A percentile compares a stretch with the other conserved stretches of the same genome.
Evolutionary conservation across 2,329 filamentous ascomycete species (phyloP).

Genomic region (Monilinia laxa): DNA sequence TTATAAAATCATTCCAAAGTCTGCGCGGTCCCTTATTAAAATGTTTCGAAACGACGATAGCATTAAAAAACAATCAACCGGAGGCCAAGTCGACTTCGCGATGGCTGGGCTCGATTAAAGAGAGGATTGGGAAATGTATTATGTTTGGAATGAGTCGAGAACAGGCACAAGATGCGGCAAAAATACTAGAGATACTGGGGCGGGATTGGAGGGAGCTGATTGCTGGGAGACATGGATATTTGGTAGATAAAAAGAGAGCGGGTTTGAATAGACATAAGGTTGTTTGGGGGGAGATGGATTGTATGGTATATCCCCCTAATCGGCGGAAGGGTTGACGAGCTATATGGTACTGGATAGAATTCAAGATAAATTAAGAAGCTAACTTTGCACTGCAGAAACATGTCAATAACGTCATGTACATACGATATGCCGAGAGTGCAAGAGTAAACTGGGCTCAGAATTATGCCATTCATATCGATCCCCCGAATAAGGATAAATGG

Average conservation of each 20-base stretch:
- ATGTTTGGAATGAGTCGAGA: slow-evolving; percentile 64
- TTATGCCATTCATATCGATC: slow-evolving; percentile 63
- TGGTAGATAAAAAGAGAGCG: slow-evolving; percentile 61
- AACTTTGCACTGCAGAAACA: slow-evolving; percentile 54
- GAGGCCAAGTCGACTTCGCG: slow-evolving; percentile 38
- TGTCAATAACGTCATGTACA: slow-evolving; percentile 85
- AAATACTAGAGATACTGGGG: slow-evolving; percentile 59
- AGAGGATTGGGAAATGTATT: slow-evolving; percentile 71
- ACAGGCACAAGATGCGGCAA: slow-evolving; percentile 58
- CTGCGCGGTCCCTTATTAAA: not conserved
- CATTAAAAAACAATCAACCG: not conserved
- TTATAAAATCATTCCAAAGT: not conserved
- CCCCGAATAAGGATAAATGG: slow-evolving; percentile 63
- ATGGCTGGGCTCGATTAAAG: slow-evolving; percentile 70
- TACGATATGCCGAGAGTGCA: slow-evolving; percentile 78
- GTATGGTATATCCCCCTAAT: slow-evolving; percentile 49
- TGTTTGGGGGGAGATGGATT: slow-evolving; percentile 82
- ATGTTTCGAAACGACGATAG: not conserved
- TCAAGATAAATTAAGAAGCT: not conserved
- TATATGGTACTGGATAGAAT: not conserved
- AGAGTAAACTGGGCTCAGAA: slow-evolving; percentile 76
- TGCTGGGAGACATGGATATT: slow-evolving; percentile 72
- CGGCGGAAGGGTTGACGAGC: not conserved
- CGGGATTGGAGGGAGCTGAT: slow-evolving; percentile 69
- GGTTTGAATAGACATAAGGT: slow-evolving; percentile 67